Conservation (phyloP, 345 rosid species). For the Erodium maritimum region DNA sequence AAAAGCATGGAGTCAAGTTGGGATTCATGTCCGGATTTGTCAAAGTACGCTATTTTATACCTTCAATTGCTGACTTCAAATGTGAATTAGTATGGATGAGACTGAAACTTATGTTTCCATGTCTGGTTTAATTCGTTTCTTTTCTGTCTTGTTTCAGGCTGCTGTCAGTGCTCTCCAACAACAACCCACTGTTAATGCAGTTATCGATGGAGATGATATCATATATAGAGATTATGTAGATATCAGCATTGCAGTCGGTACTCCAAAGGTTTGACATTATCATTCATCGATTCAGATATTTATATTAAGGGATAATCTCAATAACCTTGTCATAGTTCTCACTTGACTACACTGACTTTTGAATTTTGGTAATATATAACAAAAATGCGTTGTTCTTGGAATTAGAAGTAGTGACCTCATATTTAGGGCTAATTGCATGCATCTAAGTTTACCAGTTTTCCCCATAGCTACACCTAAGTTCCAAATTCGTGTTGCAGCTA, state of each 20-base stretch:
- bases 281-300: neutral
- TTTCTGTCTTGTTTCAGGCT: slow-evolving; percentile 37
- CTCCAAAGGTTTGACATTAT: slow-evolving; percentile 49
- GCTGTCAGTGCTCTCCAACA: slow-evolving; percentile 88
- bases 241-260: slow-evolving; percentile 89
- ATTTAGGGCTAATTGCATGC: too few species aligned
- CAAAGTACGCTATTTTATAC: slow-evolving; percentile 32
- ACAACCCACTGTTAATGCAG: slow-evolving; percentile 94
- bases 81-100: neutral
- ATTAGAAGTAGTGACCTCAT: too few species aligned
- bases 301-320: too few species aligned
- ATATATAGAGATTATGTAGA: slow-evolving; percentile 91
- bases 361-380: too few species aligned
- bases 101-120: neutral
- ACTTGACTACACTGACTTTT: too few species aligned
- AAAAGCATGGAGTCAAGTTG: slow-evolving; percentile 94
- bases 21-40: slow-evolving; percentile 98
- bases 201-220: slow-evolving; percentile 95
- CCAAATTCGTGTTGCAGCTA: too few species aligned
- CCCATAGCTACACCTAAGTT: too few species aligned
- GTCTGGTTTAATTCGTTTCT: neutral
- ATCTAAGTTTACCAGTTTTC: too few species aligned
- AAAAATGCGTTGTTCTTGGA: too few species aligned
- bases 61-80: neutral
- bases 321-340: too few species aligned